Percentiles rank a stretch among this genome's conserved stretches.
These are phyloP conservation scores for Teratosphaeria epicoccoides DNA, from an alignment of 2,329 filamentous ascomycete species.

Conservation along the genomic window DNA sequence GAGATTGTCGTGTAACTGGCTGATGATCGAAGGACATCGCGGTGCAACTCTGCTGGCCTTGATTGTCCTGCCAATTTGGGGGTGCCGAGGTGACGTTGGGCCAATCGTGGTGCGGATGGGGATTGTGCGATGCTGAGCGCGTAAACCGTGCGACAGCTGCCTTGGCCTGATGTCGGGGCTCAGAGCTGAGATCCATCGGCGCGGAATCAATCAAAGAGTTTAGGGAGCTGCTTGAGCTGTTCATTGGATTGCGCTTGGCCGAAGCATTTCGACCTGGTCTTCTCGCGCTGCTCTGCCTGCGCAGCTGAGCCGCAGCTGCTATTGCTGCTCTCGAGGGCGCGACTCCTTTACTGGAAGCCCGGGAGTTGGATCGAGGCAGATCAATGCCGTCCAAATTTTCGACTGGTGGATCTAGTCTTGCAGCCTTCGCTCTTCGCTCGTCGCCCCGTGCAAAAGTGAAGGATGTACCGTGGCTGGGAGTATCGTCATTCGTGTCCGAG, in stretches of 20 bases:
- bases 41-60: constrained; percentile 35
- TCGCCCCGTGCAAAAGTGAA: constrained; percentile 21
- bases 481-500: constrained; percentile 14
- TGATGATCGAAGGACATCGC: constrained; percentile 35
- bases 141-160: neutral
- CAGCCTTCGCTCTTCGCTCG: constrained; percentile 20
- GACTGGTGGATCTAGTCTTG: constrained; percentile 24
- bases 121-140: neutral
- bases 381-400: constrained; percentile 25
- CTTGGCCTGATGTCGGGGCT: neutral
- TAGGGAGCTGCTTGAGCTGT: constrained; percentile 2
- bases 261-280: constrained; percentile 9
- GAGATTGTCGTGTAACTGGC: constrained; percentile 3
- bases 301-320: constrained; percentile 23
- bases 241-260: constrained; percentile 9
- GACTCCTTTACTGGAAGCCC: constrained; percentile 20
- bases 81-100: neutral
- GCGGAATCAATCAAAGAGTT: constrained; percentile 20
- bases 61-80: neutral
- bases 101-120: neutral
- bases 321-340: constrained; percentile 27
- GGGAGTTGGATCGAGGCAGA: constrained; percentile 24
- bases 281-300: constrained; percentile 24
- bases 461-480: constrained; percentile 21
- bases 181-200: constrained; percentile 15